These are phyloP conservation scores for Bretschneidera sinensis DNA, from an alignment of 345 rosid genomes.

Conservation along the genomic window DNA sequence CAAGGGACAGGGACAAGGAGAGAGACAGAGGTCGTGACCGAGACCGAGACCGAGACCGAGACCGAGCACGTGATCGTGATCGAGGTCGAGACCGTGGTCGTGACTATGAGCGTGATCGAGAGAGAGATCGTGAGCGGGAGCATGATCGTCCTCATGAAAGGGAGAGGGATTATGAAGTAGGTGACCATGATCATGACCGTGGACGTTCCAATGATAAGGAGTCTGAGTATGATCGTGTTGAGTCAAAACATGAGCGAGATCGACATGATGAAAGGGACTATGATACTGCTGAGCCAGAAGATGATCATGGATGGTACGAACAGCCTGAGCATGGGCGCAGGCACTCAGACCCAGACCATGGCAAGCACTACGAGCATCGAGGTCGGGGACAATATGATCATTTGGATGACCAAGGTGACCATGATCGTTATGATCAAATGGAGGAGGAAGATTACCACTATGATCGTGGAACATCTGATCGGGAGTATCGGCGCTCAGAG, in stretches of 20 bases:
- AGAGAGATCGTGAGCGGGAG: constrained; percentile 50
- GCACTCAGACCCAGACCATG: constrained; percentile 38
- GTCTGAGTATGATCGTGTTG: constrained; percentile 50
- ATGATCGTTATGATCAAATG: constrained; percentile 65
- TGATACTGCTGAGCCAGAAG: constrained; percentile 49
- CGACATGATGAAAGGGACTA: constrained; percentile 53
- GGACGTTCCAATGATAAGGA: constrained; percentile 65
- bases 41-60: constrained; percentile 33
- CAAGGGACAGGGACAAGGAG: constrained; percentile 53
- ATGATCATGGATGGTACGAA: constrained; percentile 49
- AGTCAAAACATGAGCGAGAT: constrained; percentile 55
- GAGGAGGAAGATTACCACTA: too few species aligned
- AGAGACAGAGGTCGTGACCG: constrained; percentile 55
- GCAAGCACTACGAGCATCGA: constrained; percentile 46
- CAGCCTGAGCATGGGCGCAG: constrained; percentile 50
- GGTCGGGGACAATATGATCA: constrained; percentile 31
- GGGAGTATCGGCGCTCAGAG: constrained; percentile 29
- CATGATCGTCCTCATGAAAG: constrained; percentile 38
- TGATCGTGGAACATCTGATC: constrained; percentile 30
- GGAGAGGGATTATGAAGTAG: constrained; percentile 49
- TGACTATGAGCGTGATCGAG: constrained; percentile 47
- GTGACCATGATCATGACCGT: constrained; percentile 45
- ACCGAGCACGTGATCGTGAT: constrained; percentile 38
- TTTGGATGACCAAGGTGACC: constrained; percentile 38
- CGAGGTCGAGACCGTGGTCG: constrained; percentile 39